phyloP scores from a whole-genome alignment of 495 filamentous ascomycete species.

The Neurospora tetrasperma region DNA sequence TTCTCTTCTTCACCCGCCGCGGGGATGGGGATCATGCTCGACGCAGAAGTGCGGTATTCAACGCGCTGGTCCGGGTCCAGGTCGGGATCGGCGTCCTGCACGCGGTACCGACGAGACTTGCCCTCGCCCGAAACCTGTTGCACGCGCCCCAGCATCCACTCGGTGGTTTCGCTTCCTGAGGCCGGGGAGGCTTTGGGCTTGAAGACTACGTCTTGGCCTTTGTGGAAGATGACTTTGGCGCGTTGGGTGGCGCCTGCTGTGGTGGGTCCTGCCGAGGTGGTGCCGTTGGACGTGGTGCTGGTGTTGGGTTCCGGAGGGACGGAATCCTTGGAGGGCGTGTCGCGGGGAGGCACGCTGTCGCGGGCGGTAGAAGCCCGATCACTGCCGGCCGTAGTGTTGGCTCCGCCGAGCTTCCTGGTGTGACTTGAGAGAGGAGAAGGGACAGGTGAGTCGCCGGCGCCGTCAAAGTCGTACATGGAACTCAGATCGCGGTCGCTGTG shows the following conservation, averaged over 20 bases:
- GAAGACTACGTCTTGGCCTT: constrained; percentile 79
- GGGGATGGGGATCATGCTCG: constrained; percentile 71
- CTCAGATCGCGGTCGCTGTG: constrained; percentile 37
- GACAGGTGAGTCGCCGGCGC: constrained; percentile 58
- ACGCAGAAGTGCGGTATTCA: constrained; percentile 69
- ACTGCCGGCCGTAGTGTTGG: constrained; percentile 44
- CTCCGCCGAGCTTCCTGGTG: constrained; percentile 33
- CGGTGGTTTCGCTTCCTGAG: constrained; percentile 48
- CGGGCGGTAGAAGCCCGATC: constrained; percentile 21
- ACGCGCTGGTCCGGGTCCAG: constrained; percentile 56
- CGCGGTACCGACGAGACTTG: constrained; percentile 82
- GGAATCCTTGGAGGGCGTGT: constrained; percentile 36
- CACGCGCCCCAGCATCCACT: constrained; percentile 87
- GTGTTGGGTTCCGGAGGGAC: constrained; percentile 33
- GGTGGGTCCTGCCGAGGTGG: neutral
- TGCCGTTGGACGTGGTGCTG: neutral
- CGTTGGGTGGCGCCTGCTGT: constrained; percentile 21
- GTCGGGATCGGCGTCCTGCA: constrained; percentile 88
- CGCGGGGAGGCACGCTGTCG: constrained; percentile 38
- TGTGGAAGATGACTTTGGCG: constrained; percentile 43
- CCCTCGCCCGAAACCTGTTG: constrained; percentile 76
- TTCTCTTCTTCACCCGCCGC: constrained; percentile 25
- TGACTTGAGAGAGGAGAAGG: constrained; percentile 46
- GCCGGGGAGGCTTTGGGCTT: constrained; percentile 60
- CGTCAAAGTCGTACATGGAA: constrained; percentile 58